Percentiles rank a stretch among this genome's conserved stretches.
These are phyloP conservation scores for Globisporangium emineosum DNA, from an alignment of 352 stramenopile genomes.

Conservation along the genomic window DNA sequence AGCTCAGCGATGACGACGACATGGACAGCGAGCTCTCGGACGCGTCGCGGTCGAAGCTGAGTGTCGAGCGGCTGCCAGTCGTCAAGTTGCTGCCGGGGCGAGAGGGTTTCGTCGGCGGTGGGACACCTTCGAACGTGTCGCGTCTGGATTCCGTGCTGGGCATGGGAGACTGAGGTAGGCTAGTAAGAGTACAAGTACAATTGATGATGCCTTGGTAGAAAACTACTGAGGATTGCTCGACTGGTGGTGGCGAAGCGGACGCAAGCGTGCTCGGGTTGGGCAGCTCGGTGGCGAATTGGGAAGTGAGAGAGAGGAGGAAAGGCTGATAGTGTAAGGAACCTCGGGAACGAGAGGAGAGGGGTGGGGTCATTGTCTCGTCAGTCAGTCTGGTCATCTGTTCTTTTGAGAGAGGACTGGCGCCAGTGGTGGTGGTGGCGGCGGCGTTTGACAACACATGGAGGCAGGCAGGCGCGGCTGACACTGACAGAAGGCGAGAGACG, in stretches of 20 bases:
- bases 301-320: slow-evolving; percentile 2
- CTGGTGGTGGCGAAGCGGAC: not conserved
- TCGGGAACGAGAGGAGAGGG: not conserved
- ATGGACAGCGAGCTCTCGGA: not conserved
- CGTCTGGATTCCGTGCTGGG: not conserved
- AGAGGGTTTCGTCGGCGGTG: not conserved
- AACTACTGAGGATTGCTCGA: not conserved
- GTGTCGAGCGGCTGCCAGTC: not conserved
- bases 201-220: not conserved
- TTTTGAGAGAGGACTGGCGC: not conserved
- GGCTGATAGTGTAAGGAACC: not conserved
- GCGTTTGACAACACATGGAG: not conserved
- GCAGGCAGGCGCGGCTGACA: not conserved
- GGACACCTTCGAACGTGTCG: not conserved
- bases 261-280: not conserved
- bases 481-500: not conserved
- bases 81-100: not conserved
- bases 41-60: slow-evolving; percentile 1
- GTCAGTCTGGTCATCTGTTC: not conserved
- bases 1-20: not conserved
- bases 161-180: not conserved
- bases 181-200: too few relatives aligned
- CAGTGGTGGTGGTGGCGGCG: too few relatives aligned
- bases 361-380: not conserved
- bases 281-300: not conserved